Base-by-base conservation (phyloP, 1,284 basidiomycete genomes). In the Cryptococcus floricola region DNA sequence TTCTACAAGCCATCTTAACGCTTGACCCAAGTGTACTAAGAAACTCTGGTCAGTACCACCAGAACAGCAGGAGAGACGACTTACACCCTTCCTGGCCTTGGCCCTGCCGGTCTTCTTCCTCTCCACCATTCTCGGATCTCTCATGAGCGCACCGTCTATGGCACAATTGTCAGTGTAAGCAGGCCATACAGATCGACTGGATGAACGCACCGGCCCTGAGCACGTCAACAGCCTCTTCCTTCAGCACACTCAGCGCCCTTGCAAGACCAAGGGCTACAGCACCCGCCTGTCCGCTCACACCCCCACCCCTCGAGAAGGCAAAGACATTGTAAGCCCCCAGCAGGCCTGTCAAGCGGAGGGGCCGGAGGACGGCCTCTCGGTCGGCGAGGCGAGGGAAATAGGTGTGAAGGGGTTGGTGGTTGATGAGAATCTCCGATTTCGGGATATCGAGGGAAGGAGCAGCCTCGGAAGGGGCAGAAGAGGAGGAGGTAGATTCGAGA, bases 121-220 rank as follows among this genome's bases (percentile, higher is more conserved):
- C 80, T 98, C 95, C 34, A 97, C 93, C 87, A 94, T 91, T 77
- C 95, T 88, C 47, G 92, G 90, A 80, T 98, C 95, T 70, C 95
- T 86, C 75, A 86, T 85, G 58, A 93, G 78, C 39, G 95, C 80
- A 79, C 91, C 88, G 61, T 91, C 94, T 93, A 75, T 0, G 38
- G 64, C 19, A 19, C 19, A 12, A 5, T 8, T 34, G 31, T 48
- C 25, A 48, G 46, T 18, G 18, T 42, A 18, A 37, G 39, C 53
- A 50, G 39, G 49, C 9, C n/a, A 28, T 43, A 42, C 27, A 12
- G 53, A 50, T 19, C 3, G 8, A 12, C 16, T 37, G 13, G 41
- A 47, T 14, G 27, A n/a, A 78, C 79, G 52, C 65, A 90, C 91
- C 87, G 82, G 85, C 85, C 68, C 83, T 82, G 59, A 97, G 77